These are phyloP conservation scores for Clohesyomyces aquaticus DNA, from an alignment of 495 filamentous ascomycete species.

Conservation along the genomic window DNA sequence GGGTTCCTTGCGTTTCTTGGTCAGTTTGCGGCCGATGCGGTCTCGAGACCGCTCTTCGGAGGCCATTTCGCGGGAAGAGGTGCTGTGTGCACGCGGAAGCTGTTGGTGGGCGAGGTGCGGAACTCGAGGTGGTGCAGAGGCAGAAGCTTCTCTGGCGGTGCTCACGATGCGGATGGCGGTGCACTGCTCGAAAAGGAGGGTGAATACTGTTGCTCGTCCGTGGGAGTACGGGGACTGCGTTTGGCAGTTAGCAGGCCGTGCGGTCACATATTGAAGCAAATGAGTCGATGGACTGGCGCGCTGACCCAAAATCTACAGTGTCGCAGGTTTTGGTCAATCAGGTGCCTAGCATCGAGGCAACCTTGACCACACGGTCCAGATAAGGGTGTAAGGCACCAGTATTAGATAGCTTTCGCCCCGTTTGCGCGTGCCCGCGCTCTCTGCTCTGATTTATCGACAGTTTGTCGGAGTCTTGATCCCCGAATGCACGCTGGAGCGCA, in stretches of 20 bases:
- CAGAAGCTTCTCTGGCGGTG: conserved; percentile 9
- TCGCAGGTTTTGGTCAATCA: conserved; percentile 16
- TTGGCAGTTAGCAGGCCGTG: conserved; percentile 30
- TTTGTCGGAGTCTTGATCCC: too few species aligned
- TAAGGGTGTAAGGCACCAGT: conserved; percentile 33
- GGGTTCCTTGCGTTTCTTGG: conserved; percentile 61
- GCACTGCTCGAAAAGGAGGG: background rate
- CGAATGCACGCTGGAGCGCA: too few species aligned
- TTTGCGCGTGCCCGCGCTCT: background rate
- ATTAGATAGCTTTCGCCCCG: conserved; percentile 21
- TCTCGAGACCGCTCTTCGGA: conserved; percentile 48
- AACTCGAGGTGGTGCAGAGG: background rate
- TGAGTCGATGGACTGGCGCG: conserved; percentile 34
- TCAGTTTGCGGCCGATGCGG: conserved; percentile 56
- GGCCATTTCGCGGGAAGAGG: conserved; percentile 42
- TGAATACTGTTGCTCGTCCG: conserved; percentile 1
- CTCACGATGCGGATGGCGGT: background rate
- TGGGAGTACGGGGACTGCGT: conserved; percentile 27
- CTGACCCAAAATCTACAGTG: conserved; percentile 34
- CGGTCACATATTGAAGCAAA: conserved; percentile 40
- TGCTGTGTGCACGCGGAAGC: background rate
- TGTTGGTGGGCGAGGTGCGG: conserved; percentile 6
- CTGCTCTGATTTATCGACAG: background rate
- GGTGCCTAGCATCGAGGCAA: conserved; percentile 17
- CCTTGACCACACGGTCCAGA: conserved; percentile 19